Conservation (phyloP, 2,329 filamentous ascomycete genomes). For the Domatiomyces globalis region DNA sequence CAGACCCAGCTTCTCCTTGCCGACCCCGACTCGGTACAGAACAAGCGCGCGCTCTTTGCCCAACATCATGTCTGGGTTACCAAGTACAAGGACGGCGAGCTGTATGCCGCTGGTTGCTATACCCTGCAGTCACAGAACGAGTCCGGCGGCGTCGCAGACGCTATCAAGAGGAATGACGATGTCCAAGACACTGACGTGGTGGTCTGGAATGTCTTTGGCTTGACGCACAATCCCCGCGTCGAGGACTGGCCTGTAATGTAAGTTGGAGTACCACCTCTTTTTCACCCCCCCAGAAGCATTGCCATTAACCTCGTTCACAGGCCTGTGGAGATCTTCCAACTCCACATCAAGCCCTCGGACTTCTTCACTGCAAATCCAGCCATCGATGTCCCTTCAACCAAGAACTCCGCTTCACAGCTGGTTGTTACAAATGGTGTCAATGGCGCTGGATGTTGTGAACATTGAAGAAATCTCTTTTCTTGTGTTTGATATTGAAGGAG, state of each 20-base stretch:
- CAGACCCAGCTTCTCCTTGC: conserved; percentile 37
- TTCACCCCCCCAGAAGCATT: conserved; percentile 49
- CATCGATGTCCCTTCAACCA: conserved; percentile 37
- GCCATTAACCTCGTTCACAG: conserved; percentile 36
- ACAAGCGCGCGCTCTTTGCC: conserved; percentile 35
- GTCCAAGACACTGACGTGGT: conserved; percentile 35
- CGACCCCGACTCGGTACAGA: conserved; percentile 29
- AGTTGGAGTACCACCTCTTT: conserved; percentile 19
- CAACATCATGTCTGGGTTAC: conserved; percentile 40
- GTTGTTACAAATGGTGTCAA: neutral
- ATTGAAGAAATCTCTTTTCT: neutral
- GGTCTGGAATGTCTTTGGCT: conserved; percentile 36
- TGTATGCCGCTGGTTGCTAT: conserved; percentile 36
- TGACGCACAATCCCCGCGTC: conserved; percentile 39
- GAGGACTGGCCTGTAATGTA: conserved; percentile 38
- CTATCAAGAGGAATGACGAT: conserved; percentile 29
- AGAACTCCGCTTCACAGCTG: conserved; percentile 19
- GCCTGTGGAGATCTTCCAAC: conserved; percentile 34
- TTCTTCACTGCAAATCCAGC: conserved; percentile 42
- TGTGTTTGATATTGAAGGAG: conserved; percentile 7
- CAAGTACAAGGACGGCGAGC: conserved; percentile 35
- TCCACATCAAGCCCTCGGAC: conserved; percentile 37
- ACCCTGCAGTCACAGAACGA: conserved; percentile 34
- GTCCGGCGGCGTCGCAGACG: conserved; percentile 32
- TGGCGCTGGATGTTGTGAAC: neutral